Evolutionary conservation across 441 rosid species (phyloP).

Genomic region (Dalechampia spathulata): DNA sequence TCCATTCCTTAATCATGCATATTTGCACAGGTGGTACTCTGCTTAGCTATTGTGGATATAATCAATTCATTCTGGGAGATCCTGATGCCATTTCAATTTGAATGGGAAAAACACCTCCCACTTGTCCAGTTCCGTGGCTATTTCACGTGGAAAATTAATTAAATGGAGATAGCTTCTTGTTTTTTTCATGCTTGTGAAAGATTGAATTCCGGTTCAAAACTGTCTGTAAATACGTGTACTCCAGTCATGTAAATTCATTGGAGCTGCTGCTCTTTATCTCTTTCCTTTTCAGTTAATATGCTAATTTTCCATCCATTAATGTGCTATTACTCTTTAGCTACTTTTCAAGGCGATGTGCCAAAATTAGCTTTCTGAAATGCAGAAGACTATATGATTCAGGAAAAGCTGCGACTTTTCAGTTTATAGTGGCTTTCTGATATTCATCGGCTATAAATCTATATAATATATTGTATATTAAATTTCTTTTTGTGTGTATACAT

Average conservation of each 20-base stretch:
- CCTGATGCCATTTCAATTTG: not conserved
- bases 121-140: no score
- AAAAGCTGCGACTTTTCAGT: no score
- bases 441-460: no score
- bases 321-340: no score
- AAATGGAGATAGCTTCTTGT: not conserved
- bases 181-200: not conserved
- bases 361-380: no score
- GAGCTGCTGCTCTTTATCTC: not conserved
- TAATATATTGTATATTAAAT: no score
- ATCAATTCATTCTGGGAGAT: not conserved
- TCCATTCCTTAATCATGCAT: not conserved
- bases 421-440: no score
- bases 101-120: not conserved
- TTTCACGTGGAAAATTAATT: not conserved
- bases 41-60: not conserved
- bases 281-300: not conserved
- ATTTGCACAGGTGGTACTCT: not conserved
- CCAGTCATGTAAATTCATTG: not conserved
- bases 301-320: no score
- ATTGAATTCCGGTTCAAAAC: not conserved
- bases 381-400: no score
- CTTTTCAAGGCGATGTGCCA: no score
- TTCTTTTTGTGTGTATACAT: no score
- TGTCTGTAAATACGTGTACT: constrained; percentile 1